Conservation (phyloP, 192 early-diverging fungal species). For the Coemansia interrupta region DNA sequence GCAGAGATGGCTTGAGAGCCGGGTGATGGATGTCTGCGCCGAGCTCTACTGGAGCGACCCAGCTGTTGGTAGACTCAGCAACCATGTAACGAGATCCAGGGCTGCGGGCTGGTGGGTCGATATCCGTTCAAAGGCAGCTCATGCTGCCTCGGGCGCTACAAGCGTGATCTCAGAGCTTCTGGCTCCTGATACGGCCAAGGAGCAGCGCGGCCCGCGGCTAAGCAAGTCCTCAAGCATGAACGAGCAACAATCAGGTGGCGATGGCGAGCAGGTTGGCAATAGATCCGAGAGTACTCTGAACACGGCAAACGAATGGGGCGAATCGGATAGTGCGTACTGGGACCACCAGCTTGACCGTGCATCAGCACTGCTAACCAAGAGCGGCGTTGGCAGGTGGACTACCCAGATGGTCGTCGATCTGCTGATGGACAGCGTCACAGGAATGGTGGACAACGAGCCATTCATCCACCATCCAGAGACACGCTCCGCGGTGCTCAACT, state of each 20-base stretch:
- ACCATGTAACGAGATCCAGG: slow-evolving; percentile 51
- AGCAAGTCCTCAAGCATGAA: slow-evolving; percentile 8
- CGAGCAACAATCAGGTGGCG: neutral
- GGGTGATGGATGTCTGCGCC: slow-evolving; percentile 85
- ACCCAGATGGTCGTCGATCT: slow-evolving; percentile 92
- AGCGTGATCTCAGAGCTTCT: slow-evolving; percentile 38
- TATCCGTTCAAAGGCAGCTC: slow-evolving; percentile 20
- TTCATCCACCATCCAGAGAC: slow-evolving; percentile 84
- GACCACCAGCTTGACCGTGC: slow-evolving; percentile 75
- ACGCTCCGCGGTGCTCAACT: slow-evolving; percentile 71
- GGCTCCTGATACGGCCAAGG: slow-evolving; percentile 41
- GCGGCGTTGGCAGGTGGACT: slow-evolving; percentile 84
- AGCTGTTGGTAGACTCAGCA: slow-evolving; percentile 64
- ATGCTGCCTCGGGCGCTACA: slow-evolving; percentile 26
- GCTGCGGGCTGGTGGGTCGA: slow-evolving; percentile 50
- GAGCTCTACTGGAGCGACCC: slow-evolving; percentile 90
- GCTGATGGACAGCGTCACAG: slow-evolving; percentile 76
- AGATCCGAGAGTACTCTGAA: slow-evolving; percentile 1
- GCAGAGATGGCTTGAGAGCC: slow-evolving; percentile 84
- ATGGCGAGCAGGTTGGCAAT: neutral
- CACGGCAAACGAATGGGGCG: slow-evolving; percentile 31
- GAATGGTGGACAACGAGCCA: slow-evolving; percentile 74
- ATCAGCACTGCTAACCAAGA: slow-evolving; percentile 87
- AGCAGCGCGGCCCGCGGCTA: slow-evolving; percentile 40
- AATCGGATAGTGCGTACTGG: slow-evolving; percentile 67